Evolutionary conservation across 169 alveolate species (phyloP).

Genomic region (Eimeria acervulina): DNA sequence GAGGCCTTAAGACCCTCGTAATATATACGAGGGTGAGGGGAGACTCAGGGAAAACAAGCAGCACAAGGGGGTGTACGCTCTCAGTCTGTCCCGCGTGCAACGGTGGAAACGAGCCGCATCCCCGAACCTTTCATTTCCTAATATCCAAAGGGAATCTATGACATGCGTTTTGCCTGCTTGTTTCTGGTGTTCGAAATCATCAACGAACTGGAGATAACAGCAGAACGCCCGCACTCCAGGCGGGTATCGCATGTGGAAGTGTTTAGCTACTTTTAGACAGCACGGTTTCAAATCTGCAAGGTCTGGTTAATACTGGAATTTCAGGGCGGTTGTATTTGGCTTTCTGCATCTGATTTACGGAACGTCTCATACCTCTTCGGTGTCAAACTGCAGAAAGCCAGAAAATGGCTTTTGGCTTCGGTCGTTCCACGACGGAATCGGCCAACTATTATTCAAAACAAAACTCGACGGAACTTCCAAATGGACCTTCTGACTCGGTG

Average conservation of each 20-base stretch:
- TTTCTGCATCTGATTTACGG: neutral
- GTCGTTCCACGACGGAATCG: slow-evolving; percentile 66
- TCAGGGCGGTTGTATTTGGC: neutral
- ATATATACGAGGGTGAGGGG: neutral
- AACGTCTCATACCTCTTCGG: neutral
- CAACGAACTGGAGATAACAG: neutral
- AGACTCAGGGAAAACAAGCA: neutral
- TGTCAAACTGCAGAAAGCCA: neutral
- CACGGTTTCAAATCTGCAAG: neutral
- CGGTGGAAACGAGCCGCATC: neutral
- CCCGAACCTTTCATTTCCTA: neutral
- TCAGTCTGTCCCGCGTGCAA: neutral
- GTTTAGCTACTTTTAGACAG: neutral
- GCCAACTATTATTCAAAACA: slow-evolving; percentile 73
- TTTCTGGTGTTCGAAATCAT: neutral
- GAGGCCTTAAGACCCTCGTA: neutral
- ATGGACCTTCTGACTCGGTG: slow-evolving; percentile 78
- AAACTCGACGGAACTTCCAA: slow-evolving; percentile 69
- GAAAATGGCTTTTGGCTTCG: slow-evolving; percentile 69
- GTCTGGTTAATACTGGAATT: no score
- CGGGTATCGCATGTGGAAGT: neutral
- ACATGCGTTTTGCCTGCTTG: neutral
- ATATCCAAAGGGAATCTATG: neutral
- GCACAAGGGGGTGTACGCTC: neutral
- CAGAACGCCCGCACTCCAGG: neutral